Evolutionary conservation across 2,329 filamentous ascomycete genomes (phyloP), one percentile per base, ranked within the genome.

Genomic region (Exophiala calicioides): DNA sequence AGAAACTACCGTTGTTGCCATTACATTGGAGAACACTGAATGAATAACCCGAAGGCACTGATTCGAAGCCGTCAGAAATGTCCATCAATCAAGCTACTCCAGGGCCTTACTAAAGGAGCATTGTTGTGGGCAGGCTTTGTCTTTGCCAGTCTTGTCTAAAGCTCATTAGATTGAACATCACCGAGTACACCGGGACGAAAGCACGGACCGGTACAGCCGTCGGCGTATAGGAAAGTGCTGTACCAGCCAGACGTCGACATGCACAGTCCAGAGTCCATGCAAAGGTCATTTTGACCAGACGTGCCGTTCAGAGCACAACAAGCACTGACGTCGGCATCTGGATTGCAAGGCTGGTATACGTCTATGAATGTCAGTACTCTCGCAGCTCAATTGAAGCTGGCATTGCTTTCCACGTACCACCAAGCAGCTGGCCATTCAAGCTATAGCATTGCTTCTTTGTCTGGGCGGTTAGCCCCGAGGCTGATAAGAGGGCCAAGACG

Each of bases 221-320:
- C 47, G 42, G 44, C 37, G 18, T 40, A 47, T 8, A 50, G 43
- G 36, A 37, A 48, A 5, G 39, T 42, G 6, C 33, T 38, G 18
- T 30, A 43, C 39, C 43, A 46, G 26, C 36, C 39, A 2, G 47
- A 42, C 15, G 47, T 50, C 15, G 47, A 50, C 36, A 47, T 38
- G 29, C 47, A 50, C n/a, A 50, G 47, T 9, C 47, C 47, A 6
- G 41, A 45, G 16, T 45, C 34, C 32, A 50, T 32, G 47, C 47
- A 50, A 15, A 50, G 23, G 20, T 50, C 47, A 30, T 50, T 47
- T 21, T 42, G 42, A n/a, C 36, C 42, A 19, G 27, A 16, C 15
- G 42, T 47, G 24, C 42, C 47, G 15, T 47, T 47, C 20, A 50
- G 29, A n/a, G 31, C 39, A 27, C 47, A 50, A 32, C 47, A 50